Percentiles rank a stretch among this genome's conserved stretches.
These are phyloP conservation scores for Phoenix roebelenii DNA, from an alignment of 176 grass and related monocot genomes.

Conservation along the genomic window DNA sequence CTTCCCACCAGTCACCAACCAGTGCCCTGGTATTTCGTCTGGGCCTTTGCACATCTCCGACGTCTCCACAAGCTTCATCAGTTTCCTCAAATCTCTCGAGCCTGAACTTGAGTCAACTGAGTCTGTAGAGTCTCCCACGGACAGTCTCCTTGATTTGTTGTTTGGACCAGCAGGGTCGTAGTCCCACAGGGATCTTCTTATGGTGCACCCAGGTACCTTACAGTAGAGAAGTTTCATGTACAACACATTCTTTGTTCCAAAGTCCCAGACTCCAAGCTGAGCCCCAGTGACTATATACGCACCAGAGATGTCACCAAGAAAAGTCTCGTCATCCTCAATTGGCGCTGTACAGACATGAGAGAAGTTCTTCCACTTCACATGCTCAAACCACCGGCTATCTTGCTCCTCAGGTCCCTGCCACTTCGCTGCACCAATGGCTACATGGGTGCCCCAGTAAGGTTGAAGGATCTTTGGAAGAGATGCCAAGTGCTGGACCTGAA, in stretches of 20 bases:
- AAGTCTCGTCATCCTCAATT: constrained; percentile 32
- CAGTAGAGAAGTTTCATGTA: constrained; percentile 58
- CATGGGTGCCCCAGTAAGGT: constrained; percentile 43
- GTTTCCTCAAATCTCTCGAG: constrained; percentile 22
- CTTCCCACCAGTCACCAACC: constrained; percentile 65
- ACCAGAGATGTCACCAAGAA: constrained; percentile 26
- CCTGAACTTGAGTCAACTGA: constrained; percentile 16
- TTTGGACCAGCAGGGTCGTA: constrained; percentile 19
- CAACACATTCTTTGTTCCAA: constrained; percentile 48
- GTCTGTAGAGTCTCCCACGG: background rate
- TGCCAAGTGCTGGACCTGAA: constrained; percentile 46
- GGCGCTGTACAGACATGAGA: constrained; percentile 54
- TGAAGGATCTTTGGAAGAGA: constrained; percentile 60
- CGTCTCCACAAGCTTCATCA: constrained; percentile 46
- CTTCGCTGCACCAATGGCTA: constrained; percentile 50
- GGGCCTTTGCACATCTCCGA: constrained; percentile 52
- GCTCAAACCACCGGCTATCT: constrained; percentile 63
- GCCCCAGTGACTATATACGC: constrained; percentile 48
- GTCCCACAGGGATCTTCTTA: constrained; percentile 57
- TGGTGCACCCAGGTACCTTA: constrained; percentile 49
- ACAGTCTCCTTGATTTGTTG: constrained; percentile 7
- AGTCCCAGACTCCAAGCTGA: constrained; percentile 68
- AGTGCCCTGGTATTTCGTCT: constrained; percentile 51
- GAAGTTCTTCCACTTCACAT: constrained; percentile 62
- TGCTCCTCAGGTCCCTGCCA: constrained; percentile 65